Base-by-base conservation (phyloP, 192 early-diverging fungal species). In the Fimicolochytrium jonesii region DNA sequence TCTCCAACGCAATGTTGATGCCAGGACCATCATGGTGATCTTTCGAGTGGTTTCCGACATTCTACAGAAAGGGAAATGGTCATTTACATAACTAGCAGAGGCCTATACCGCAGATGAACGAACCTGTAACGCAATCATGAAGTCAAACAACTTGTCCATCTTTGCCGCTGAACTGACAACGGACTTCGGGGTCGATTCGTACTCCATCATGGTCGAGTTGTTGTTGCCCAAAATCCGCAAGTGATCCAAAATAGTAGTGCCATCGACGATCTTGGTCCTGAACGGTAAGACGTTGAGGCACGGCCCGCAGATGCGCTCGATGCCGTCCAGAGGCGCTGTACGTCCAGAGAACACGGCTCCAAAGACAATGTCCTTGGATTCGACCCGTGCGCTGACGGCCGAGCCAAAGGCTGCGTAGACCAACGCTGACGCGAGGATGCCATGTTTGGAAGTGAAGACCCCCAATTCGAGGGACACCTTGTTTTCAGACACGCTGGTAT, bases 271-370 rank as follows among this genome's bases (percentile, higher is more conserved):
- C 9, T 17, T 39, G 37, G 17, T 17, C 17, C 37, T 39, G 17
- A 39, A 39, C 7, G 37, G 37, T 11, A 39, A 17, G 9, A 39
- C 17, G 37, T 39, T 39, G 9, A 39, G 17, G 37, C 37, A 39
- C 7, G 37, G 17, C n/a, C n/a, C n/a, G n/a, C n/a, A n/a, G 25
- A 56, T 37, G 34, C 17, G 13, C 13, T 56, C 54, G 11, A 25
- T 5, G 26, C 28, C 49, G 4, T 3, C 20, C 0, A 51, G 17
- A 23, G 49, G 49, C 17, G 28, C 17, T 13, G 54, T 56, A 25
- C 54, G 54, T 4, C 54, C 54, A 13, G 54, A 56, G 31, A 56
- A 13, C 2, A 56, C 54, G 5, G 33, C 13, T 18, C 54, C 54
- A 13, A 56, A 56, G 35, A 37, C 34, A 37, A 56, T 37, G n/a